A percentile compares a stretch with the other conserved stretches of the same genome.
phyloP scores from a whole-genome alignment of 1,284 basidiomycete species.

The Boletus sp. region DNA sequence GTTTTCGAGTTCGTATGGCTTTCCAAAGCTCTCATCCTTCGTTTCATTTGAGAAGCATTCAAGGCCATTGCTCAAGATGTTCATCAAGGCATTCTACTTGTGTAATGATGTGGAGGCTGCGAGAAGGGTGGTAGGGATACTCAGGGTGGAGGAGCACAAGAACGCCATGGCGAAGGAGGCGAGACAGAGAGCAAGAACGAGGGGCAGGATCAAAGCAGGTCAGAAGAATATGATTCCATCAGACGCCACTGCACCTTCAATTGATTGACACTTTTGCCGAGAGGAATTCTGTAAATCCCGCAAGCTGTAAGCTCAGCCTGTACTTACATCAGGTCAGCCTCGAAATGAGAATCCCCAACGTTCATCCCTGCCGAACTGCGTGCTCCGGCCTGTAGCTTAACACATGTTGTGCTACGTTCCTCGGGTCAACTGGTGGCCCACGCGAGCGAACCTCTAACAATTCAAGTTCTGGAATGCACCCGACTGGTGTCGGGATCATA shows the following conservation, averaged over 20 bases:
- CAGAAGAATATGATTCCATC: conserved; percentile 1
- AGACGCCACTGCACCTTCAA: conserved; percentile 6
- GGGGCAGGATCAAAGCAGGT: conserved; percentile 19
- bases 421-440: neutral
- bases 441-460: neutral
- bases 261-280: conserved; percentile 9
- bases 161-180: conserved; percentile 9
- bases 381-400: neutral
- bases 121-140: conserved; percentile 51
- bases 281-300: neutral
- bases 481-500: neutral
- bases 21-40: conserved; percentile 37
- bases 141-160: conserved; percentile 44
- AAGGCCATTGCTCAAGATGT: conserved; percentile 66
- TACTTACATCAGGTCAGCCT: neutral
- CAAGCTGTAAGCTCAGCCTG: neutral
- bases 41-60: conserved; percentile 57
- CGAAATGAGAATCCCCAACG: conserved; percentile 1
- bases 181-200: conserved; percentile 21
- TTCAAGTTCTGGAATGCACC: neutral
- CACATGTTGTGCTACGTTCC: neutral
- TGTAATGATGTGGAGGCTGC: conserved; percentile 54
- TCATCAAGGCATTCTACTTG: conserved; percentile 59
- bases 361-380: neutral
- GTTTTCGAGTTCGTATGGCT: conserved; percentile 19